Evolutionary conservation across 2,329 filamentous ascomycete genomes (phyloP).

Genomic region (Fusarium xyrophilum): DNA sequence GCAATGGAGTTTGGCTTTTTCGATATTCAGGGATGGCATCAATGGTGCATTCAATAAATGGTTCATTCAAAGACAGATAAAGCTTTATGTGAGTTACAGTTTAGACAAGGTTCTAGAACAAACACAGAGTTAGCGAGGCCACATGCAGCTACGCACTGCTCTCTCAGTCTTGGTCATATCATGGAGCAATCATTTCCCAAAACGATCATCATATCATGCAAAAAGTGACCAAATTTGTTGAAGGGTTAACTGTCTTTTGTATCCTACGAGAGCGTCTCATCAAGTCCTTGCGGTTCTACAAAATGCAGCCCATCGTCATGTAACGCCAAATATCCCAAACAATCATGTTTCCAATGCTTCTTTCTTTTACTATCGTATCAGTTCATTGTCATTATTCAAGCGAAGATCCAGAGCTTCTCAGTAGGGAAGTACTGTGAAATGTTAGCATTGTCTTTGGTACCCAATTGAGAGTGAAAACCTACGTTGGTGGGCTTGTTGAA

Average conservation of each 20-base stretch:
- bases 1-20: slow-evolving; percentile 21
- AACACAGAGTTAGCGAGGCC: background rate
- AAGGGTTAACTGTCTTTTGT: slow-evolving; percentile 37
- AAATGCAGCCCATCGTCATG: slow-evolving; percentile 36
- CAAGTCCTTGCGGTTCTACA: slow-evolving; percentile 33
- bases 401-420: slow-evolving; percentile 65
- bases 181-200: background rate
- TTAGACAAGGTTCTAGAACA: background rate
- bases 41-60: slow-evolving; percentile 13
- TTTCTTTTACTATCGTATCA: slow-evolving; percentile 30
- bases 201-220: background rate
- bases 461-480: slow-evolving; percentile 46
- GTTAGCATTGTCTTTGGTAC: slow-evolving; percentile 6
- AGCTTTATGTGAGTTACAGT: slow-evolving; percentile 1
- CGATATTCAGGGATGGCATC: slow-evolving; percentile 18
- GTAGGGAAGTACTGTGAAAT: slow-evolving; percentile 61
- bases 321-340: slow-evolving; percentile 42
- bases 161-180: background rate
- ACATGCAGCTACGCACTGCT: background rate
- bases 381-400: slow-evolving; percentile 47
- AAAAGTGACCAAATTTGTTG: background rate
- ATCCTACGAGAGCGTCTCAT: slow-evolving; percentile 34
- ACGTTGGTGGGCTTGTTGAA: slow-evolving; percentile 81
- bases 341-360: slow-evolving; percentile 29
- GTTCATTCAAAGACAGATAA: slow-evolving; percentile 6